Evolutionary conservation across 2,329 filamentous ascomycete species (phyloP).

Genomic region (Tolypocladium paradoxum): DNA sequence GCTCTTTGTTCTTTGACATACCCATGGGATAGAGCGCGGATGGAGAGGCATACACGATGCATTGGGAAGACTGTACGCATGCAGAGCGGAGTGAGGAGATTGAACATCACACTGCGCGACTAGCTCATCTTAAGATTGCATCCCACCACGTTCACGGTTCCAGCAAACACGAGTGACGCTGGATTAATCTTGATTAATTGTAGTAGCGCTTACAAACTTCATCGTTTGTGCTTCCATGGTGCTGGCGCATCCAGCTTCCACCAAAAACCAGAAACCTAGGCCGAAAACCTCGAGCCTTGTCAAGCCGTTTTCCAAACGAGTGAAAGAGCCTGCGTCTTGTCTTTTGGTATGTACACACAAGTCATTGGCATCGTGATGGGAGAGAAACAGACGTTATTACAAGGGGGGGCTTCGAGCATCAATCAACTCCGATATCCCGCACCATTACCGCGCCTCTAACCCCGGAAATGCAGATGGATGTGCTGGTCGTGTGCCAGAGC

Average conservation of each 20-base stretch:
- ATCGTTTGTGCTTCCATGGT: background rate
- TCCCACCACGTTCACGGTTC: background rate
- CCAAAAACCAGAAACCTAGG: background rate
- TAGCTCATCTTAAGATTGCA: background rate
- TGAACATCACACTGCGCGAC: background rate
- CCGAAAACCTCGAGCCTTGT: background rate
- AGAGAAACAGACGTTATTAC: background rate
- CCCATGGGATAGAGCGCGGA: background rate
- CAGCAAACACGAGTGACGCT: background rate
- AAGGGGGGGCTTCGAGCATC: background rate
- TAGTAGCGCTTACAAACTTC: background rate
- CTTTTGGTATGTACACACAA: background rate
- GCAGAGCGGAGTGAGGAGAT: background rate
- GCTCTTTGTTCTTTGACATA: background rate
- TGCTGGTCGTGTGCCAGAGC: background rate
- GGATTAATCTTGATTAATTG: background rate
- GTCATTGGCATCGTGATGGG: background rate
- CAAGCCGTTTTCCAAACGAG: background rate
- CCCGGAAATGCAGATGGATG: background rate
- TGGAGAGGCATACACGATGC: background rate
- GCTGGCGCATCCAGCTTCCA: background rate
- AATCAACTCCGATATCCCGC: background rate
- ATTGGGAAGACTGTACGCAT: background rate
- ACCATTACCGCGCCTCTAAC: background rate
- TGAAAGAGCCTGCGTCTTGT: background rate